Percentiles rank a stretch among this genome's conserved stretches.
Conservation (phyloP, 768 basidiomycete species). For the Russula ochroleuca region DNA sequence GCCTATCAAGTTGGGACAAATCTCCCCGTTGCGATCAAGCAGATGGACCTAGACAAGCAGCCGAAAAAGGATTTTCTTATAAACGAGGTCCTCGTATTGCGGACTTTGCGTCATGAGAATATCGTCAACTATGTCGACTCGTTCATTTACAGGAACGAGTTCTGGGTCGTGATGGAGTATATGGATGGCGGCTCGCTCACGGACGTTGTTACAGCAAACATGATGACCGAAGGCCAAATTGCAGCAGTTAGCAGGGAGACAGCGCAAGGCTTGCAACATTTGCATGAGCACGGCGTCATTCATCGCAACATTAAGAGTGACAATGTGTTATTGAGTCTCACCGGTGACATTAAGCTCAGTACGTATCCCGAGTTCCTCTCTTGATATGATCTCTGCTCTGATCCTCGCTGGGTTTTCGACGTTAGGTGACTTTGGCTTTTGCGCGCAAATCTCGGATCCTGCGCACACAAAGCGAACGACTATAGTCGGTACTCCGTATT, state of each 20-base stretch:
- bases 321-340: conserved; percentile 88
- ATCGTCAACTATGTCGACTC: conserved; percentile 99
- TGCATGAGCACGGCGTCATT: conserved; percentile 95
- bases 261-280: conserved; percentile 86
- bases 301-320: conserved; percentile 99
- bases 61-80: conserved; percentile 99
- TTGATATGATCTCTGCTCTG: background rate
- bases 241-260: conserved; percentile 94
- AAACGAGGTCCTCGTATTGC: conserved; percentile 99
- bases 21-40: conserved; percentile 94
- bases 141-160: conserved; percentile 94
- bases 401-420: background rate
- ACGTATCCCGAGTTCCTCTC: conserved; percentile 37
- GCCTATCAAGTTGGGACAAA: conserved; percentile 97
- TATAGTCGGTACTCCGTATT: conserved; percentile 97
- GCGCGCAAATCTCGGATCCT: conserved; percentile 87
- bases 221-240: conserved; percentile 99
- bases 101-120: conserved; percentile 92
- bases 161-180: conserved; percentile 99
- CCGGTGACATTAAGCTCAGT: conserved; percentile 98
- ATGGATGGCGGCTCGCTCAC: conserved; percentile 97
- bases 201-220: conserved; percentile 90
- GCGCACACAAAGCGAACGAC: conserved; percentile 89
- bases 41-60: conserved; percentile 99
- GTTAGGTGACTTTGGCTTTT: conserved; percentile 95